These are phyloP conservation scores for Gaertneriomyces semiglobifer DNA, from an alignment of 192 early-diverging fungal species.

Conservation along the genomic window DNA sequence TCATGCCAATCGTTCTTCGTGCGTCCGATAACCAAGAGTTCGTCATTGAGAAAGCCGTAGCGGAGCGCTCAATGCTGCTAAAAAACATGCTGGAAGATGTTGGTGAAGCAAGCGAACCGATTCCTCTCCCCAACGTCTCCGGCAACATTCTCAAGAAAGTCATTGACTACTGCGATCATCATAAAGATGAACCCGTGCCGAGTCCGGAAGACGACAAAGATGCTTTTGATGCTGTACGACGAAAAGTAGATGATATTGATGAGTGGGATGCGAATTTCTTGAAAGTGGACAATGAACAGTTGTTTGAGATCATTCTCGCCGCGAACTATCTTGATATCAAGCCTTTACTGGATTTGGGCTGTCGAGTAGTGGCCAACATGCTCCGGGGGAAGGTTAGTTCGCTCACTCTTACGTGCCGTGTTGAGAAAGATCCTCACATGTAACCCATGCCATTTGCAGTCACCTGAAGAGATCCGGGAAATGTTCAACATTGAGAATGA, in stretches of 20 bases:
- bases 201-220: slow-evolving; percentile 43
- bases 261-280: slow-evolving; percentile 58
- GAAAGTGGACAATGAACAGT: slow-evolving; percentile 52
- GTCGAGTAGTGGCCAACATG: slow-evolving; percentile 98
- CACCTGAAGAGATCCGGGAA: slow-evolving; percentile 83
- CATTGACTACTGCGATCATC: slow-evolving; percentile 52
- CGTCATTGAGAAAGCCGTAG: slow-evolving; percentile 58
- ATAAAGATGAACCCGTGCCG: slow-evolving; percentile 52
- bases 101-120: slow-evolving; percentile 57
- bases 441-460: slow-evolving; percentile 7
- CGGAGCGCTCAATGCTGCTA: slow-evolving; percentile 66
- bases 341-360: slow-evolving; percentile 91
- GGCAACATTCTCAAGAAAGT: slow-evolving; percentile 50
- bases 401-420: neutral
- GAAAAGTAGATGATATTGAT: slow-evolving; percentile 50
- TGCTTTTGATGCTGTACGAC: slow-evolving; percentile 23
- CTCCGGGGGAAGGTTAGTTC: slow-evolving; percentile 77
- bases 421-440: neutral
- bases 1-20: slow-evolving; percentile 18
- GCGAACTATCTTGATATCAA: slow-evolving; percentile 97
- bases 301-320: slow-evolving; percentile 66
- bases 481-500: slow-evolving; percentile 97
- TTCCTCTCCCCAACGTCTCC: slow-evolving; percentile 57
- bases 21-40: slow-evolving; percentile 43
- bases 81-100: slow-evolving; percentile 80